These are phyloP conservation scores for Tylopilus rubrobrunneus DNA, from an alignment of 768 basidiomycete genomes.

Conservation along the genomic window DNA sequence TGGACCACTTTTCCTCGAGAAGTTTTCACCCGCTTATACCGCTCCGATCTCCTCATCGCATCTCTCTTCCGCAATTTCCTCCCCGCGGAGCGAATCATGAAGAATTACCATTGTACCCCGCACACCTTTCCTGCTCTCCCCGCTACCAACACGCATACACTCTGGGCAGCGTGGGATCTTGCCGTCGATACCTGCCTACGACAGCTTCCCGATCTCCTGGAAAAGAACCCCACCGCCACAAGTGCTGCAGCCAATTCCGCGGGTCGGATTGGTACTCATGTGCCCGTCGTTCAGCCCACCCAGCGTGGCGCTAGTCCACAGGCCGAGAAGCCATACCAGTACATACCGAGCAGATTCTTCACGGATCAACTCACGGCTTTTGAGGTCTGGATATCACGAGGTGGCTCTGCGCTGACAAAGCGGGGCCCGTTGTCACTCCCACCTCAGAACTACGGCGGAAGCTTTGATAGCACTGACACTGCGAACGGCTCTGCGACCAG, in stretches of 20 bases:
- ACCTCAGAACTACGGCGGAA: constrained; percentile 36
- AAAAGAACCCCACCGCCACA: constrained; percentile 30
- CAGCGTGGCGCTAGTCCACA: constrained; percentile 21
- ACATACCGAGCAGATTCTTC: constrained; percentile 89
- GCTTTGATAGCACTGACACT: constrained; percentile 22
- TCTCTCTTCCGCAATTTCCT: constrained; percentile 97
- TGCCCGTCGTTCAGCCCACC: constrained; percentile 13
- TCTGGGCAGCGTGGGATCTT: constrained; percentile 98
- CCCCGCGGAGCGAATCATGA: constrained; percentile 96
- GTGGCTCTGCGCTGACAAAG: constrained; percentile 79
- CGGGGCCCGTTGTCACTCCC: constrained; percentile 75
- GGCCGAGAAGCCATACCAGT: constrained; percentile 56
- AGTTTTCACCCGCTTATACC: constrained; percentile 88
- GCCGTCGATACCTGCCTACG: constrained; percentile 92
- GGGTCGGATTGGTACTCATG: constrained; percentile 7
- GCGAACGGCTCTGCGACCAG: constrained; percentile 11
- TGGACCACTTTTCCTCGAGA: constrained; percentile 97
- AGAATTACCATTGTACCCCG: constrained; percentile 95
- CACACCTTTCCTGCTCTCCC: constrained; percentile 90
- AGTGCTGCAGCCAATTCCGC: constrained; percentile 21
- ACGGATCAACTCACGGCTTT: constrained; percentile 95
- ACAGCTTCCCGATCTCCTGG: constrained; percentile 84
- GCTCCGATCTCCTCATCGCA: constrained; percentile 93
- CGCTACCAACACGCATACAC: constrained; percentile 91
- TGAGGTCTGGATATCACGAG: constrained; percentile 96